Evolutionary conservation across 148 eudicot genomes (phyloP), one percentile per base, ranked within the genome.

Genomic region (Vaccinium macrocarpon): DNA sequence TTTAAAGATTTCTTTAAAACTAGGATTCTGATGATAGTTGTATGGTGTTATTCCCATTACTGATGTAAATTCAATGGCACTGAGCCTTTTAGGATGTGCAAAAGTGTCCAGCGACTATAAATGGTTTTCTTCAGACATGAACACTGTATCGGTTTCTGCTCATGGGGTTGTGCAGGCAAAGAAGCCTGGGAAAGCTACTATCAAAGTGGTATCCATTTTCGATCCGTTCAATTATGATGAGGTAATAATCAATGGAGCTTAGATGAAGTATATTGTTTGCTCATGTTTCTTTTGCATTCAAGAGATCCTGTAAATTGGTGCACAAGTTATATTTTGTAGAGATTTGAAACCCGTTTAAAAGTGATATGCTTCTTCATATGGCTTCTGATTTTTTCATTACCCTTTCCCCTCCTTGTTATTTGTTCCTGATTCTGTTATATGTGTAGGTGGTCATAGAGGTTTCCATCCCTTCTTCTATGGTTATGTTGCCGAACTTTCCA

Each of bases 101-200:
- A 89, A 89, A 81, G 83, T 88, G 83, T 87, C 92, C 56, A 88
- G 88, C 80, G 98, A 95, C 85, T 95, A 88, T 88, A 93, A 88
- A 82, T 95, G 98, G 98, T 87, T 91, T 89, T 95, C 98, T 46
- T 92, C 98, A 49, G 96, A 95, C 82, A 84, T 84, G 87, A 85
- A 83, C 80, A 89, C 86, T 85, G 82, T 92, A 74, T 92, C 93
- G 61, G 94, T 94, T 74, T 95, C 98, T 84, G 92, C 90, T 76
- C 85, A 85, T 50, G 98, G 98, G 82, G 88, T 93, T 86, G 88
- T 95, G 83, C 96, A 89, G 92, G 95, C 96, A 62, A 95, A 91
- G 82, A 92, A 88, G 80, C 96, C 98, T 83, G 98, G 98, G 71
- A 94, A 89, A 90, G 98, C 92, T 83, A 91, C 86, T 53, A 84